These are phyloP conservation scores for Linnemannia zychae DNA, from an alignment of 192 early-diverging fungal species.

Conservation along the genomic window DNA sequence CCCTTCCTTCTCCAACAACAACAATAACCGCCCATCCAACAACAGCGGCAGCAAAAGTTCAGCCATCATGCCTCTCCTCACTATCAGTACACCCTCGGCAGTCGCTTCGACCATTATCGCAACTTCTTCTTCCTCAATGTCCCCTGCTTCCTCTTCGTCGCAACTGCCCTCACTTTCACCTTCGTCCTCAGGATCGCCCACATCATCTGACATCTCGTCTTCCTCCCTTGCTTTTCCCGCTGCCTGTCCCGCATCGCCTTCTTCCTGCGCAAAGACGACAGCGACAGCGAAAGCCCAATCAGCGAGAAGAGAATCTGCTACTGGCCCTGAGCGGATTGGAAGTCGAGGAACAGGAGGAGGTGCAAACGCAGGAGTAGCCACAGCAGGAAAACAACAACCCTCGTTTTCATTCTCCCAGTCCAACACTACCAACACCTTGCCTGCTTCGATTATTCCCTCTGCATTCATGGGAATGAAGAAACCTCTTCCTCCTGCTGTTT, in stretches of 20 bases:
- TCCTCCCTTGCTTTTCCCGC: slow-evolving; percentile 10
- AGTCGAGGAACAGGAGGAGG: background rate
- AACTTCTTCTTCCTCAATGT: background rate
- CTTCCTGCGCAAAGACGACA: background rate
- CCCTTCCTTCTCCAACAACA: background rate
- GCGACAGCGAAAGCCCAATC: background rate
- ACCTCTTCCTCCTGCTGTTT: slow-evolving; percentile 16
- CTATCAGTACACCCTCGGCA: slow-evolving; percentile 18
- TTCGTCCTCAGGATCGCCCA: background rate
- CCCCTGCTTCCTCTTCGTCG: slow-evolving; percentile 1
- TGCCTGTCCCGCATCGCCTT: slow-evolving; percentile 9
- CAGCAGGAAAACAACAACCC: background rate
- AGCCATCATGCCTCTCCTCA: slow-evolving; percentile 21
- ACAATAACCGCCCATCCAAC: slow-evolving; percentile 11
- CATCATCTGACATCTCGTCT: slow-evolving; percentile 9
- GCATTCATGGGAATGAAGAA: slow-evolving; percentile 34
- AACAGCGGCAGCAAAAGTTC: background rate
- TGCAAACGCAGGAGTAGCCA: background rate
- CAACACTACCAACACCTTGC: background rate
- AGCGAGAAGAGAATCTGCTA: background rate
- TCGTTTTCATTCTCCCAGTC: slow-evolving; percentile 22
- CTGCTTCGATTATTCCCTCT: slow-evolving; percentile 37
- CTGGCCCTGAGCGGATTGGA: slow-evolving; percentile 1
- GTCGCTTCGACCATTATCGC: background rate
- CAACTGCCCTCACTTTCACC: slow-evolving; percentile 12